Base-by-base conservation (phyloP, 164 flowering plant genomes). In the Berberis thunbergii region DNA sequence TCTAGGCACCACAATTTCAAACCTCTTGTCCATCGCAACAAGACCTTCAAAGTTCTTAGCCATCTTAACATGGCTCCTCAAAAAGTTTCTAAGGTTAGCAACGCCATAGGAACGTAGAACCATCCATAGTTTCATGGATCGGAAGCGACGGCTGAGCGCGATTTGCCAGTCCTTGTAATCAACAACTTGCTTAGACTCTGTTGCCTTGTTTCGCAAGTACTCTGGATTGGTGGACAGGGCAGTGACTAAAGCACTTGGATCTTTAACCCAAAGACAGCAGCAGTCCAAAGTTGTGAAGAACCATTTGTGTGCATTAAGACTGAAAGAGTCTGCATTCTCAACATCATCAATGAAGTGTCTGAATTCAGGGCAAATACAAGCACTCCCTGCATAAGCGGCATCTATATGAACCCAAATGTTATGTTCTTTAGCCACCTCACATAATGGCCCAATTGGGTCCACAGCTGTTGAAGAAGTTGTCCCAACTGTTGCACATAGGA, bases 91-190 rank as follows among this genome's bases (percentile, higher is more conserved):
- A 0, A 84, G 75, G 57, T 81, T 78, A 10, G 69, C 68, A 3
- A 81, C 82, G 1, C 96, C 96, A 52, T 89, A 80, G 66, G 77
- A 76, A 4, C 88, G 64, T 0, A 89, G 60, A 38, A 87, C 96
- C 1, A 87, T 43, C 96, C 89, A 87, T 1, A 87, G 72, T 57
- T 84, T 85, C 77, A 89, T 26, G 0, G 96, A 70, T 11, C 89
- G 54, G 54, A 87, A 89, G 1, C 88, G 62, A 11, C 91, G 65
- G 65, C 86, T 81, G 0, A 87, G 75, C 0, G 85, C 59, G 0
- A 88, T 80, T 63, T 85, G 90, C 96, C 92, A 88, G 56, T 86
- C 96, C 62, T 88, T 86, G 65, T 84, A 86, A 49, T 88, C 88
- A 46, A 86, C 80, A 1, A 86, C 90, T 55, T 69, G 67, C 11